Evolutionary conservation across 2,329 filamentous ascomycete species (phyloP).

Genomic region (Aspergillus niger): DNA sequence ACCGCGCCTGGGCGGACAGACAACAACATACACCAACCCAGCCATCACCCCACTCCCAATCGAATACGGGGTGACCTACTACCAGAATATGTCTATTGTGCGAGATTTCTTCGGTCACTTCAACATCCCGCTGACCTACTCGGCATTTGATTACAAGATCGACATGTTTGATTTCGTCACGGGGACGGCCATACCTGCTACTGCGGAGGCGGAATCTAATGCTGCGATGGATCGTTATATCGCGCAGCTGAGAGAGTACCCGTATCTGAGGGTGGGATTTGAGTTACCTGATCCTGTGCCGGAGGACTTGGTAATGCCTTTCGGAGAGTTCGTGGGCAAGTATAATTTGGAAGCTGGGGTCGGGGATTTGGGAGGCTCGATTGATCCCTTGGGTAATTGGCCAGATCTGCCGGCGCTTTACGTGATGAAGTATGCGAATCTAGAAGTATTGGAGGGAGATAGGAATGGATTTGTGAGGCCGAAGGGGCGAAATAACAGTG

Average conservation of each 20-base stretch:
- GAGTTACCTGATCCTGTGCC: slow-evolving; percentile 27
- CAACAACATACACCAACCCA: slow-evolving; percentile 27
- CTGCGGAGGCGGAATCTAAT: slow-evolving; percentile 11
- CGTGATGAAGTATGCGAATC: slow-evolving; percentile 10
- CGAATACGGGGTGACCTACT: slow-evolving; percentile 33
- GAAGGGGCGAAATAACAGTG: background rate
- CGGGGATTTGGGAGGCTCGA: background rate
- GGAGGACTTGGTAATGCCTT: slow-evolving; percentile 19
- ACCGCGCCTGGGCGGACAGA: slow-evolving; percentile 30
- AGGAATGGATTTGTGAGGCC: background rate
- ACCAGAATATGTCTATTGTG: slow-evolving; percentile 23
- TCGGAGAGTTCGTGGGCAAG: slow-evolving; percentile 19
- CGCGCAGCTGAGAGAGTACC: slow-evolving; percentile 13
- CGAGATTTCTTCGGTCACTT: slow-evolving; percentile 28
- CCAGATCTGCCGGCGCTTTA: slow-evolving; percentile 8
- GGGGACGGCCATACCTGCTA: slow-evolving; percentile 2
- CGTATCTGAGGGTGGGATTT: slow-evolving; percentile 11
- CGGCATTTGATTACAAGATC: background rate
- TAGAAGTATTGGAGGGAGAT: background rate
- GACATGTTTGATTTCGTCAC: slow-evolving; percentile 6
- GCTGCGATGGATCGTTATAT: slow-evolving; percentile 13
- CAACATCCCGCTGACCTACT: slow-evolving; percentile 14
- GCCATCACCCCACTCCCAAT: slow-evolving; percentile 20
- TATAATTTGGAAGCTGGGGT: slow-evolving; percentile 10
- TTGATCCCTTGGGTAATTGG: background rate